Evolutionary conservation across 805 yeast species (phyloP).

Genomic region (Clavispora phyllophila): DNA sequence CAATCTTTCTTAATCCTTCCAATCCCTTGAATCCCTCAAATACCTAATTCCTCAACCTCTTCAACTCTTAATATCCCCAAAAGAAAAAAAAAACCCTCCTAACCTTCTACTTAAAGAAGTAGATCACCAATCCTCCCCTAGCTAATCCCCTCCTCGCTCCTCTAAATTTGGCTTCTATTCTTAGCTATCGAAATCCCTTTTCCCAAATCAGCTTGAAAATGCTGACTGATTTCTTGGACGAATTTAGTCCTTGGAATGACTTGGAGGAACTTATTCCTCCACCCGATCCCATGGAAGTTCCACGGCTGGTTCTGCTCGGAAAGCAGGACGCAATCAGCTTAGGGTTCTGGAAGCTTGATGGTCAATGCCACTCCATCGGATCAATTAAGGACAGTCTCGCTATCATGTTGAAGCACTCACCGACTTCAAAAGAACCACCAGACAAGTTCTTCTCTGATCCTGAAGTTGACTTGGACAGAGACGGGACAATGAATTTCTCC

Average conservation of each 20-base stretch:
- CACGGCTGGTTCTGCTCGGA: neutral
- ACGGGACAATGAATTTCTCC: neutral
- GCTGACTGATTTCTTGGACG: neutral
- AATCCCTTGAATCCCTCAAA: no score
- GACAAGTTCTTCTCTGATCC: neutral
- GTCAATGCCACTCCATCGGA: neutral
- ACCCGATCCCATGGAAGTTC: neutral
- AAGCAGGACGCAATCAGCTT: neutral
- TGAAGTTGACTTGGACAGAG: neutral
- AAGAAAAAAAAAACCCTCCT: no score
- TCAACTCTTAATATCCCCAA: neutral
- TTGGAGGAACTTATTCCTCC: neutral
- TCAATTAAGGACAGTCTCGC: neutral
- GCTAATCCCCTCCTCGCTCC: neutral
- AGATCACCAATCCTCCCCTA: neutral
- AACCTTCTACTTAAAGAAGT: no score
- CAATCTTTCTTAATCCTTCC: no score
- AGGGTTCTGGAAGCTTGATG: neutral
- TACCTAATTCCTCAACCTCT: neutral
- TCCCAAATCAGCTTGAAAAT: neutral
- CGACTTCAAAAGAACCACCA: neutral
- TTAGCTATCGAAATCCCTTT: neutral
- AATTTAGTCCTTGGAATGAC: neutral
- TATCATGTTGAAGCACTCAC: neutral
- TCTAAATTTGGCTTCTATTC: neutral